phyloP scores from a whole-genome alignment of 306 rosid species.

The Cicer arietinum region DNA sequence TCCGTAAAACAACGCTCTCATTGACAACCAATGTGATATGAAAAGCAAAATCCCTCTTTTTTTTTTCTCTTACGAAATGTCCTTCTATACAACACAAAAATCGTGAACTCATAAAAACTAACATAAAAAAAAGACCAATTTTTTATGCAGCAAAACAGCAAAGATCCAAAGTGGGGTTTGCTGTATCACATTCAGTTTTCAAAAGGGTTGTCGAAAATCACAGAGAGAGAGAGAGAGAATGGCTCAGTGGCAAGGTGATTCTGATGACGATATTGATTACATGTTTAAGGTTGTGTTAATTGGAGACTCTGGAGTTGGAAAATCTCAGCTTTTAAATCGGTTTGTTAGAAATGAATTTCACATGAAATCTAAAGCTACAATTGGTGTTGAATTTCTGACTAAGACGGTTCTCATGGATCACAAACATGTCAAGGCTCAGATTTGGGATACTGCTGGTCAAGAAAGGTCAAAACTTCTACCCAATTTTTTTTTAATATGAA shows the following conservation, averaged over 20 bases:
- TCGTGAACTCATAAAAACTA: not conserved
- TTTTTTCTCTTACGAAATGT: conserved; percentile 3
- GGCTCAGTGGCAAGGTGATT: conserved; percentile 71
- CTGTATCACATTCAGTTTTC: conserved; percentile 21
- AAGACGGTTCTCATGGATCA: conserved; percentile 82
- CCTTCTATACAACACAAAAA: conserved; percentile 7
- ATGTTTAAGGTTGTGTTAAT: conserved; percentile 88
- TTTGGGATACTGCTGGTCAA: conserved; percentile 99
- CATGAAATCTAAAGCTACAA: conserved; percentile 82
- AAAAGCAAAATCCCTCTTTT: not conserved
- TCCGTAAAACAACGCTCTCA: too few species aligned
- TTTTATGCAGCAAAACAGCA: conserved; percentile 30
- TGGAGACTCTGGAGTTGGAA: conserved; percentile 95
- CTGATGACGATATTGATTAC: conserved; percentile 80
- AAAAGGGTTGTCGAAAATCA: conserved; percentile 36
- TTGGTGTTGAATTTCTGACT: conserved; percentile 93
- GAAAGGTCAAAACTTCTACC: conserved; percentile 65
- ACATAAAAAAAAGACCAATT: conserved; percentile 28
- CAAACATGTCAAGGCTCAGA: conserved; percentile 87
- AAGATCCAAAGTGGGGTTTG: conserved; percentile 31
- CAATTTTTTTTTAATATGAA: not conserved
- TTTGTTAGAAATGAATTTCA: conserved; percentile 77
- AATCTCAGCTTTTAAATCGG: conserved; percentile 86
- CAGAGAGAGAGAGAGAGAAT: conserved; percentile 34
- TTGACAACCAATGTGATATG: too few species aligned